Evolutionary conservation across 192 early-diverging fungal genomes (phyloP).

Genomic region (Coemansia sp.): DNA sequence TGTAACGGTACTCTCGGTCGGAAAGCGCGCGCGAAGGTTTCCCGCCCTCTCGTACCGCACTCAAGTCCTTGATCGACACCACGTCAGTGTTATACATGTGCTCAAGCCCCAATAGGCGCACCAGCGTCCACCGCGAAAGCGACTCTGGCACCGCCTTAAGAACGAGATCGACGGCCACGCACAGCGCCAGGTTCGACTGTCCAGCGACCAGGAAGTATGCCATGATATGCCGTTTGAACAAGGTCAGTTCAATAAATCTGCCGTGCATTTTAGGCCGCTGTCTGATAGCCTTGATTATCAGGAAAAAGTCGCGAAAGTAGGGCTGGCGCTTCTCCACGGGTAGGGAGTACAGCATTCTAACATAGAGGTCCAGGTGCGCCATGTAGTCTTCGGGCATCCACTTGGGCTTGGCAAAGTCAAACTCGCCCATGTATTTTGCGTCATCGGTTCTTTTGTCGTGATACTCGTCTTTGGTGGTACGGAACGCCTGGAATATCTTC

Average conservation of each 20-base stretch:
- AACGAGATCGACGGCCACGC: slow-evolving; percentile 14
- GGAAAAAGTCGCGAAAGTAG: slow-evolving; percentile 41
- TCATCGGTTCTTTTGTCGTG: background rate
- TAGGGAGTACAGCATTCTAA: slow-evolving; percentile 20
- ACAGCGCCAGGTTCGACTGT: slow-evolving; percentile 29
- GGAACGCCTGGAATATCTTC: slow-evolving; percentile 13
- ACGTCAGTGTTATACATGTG: slow-evolving; percentile 7
- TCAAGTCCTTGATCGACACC: slow-evolving; percentile 2
- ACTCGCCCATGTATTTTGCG: slow-evolving; percentile 22
- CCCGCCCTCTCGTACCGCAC: background rate
- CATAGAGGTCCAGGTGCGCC: slow-evolving; percentile 25
- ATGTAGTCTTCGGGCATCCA: slow-evolving; percentile 13
- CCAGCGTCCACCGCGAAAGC: slow-evolving; percentile 30
- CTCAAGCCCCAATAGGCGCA: slow-evolving; percentile 11
- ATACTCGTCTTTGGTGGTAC: slow-evolving; percentile 6
- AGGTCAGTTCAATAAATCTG: background rate
- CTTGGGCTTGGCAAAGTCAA: slow-evolving; percentile 23
- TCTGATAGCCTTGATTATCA: slow-evolving; percentile 50
- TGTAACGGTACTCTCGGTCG: slow-evolving; percentile 23
- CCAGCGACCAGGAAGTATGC: slow-evolving; percentile 27
- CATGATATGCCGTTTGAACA: slow-evolving; percentile 19
- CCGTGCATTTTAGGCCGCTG: slow-evolving; percentile 26
- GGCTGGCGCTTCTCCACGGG: background rate
- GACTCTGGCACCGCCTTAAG: slow-evolving; percentile 2
- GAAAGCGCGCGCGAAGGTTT: background rate